Evolutionary conservation across 176 grass and related monocot genomes (phyloP), one percentile per base, ranked within the genome.

Genomic region (Elaeis guineensis): DNA sequence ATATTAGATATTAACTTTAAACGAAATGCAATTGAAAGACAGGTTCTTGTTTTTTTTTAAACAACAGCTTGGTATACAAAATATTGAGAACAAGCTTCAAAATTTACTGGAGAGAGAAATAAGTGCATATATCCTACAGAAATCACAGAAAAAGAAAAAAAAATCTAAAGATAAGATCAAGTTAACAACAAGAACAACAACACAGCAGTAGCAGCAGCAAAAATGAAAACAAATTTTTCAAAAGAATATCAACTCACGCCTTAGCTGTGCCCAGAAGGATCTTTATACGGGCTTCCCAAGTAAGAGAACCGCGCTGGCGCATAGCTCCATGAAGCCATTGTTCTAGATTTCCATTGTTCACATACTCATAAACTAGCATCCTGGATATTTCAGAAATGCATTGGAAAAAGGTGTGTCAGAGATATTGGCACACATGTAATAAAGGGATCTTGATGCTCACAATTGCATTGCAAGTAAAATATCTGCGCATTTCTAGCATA

Each of bases 291-390:
- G 82, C 82, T 76, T 71, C 82, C 87, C 87, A 90, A 58, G 76
- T 86, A 58, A 90, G 87, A 63, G 82, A 90, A 48, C 79, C 82
- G 28, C 2, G 65, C 19, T 86, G 87, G 32, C 76, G 85, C 82
- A 86, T 86, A 77, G 82, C 87, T 64, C 87, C 87, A 77, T 90
- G 87, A 86, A 90, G 82, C 87, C 87, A 90, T 57, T 90, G 87
- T 65, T 90, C 87, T 35, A 90, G 72, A 67, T 90, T 90, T 57
- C 87, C 87, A 49, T 80, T 90, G 53, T 90, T 90, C 53, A 90
- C 82, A 74, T 86, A 90, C 49, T 90, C 87, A 57, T 90, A 90
- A 54, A 90, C 87, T 49, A 90, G 79, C 80, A 90, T 90, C 79
- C 87, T 90, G 72, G 68, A 63, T 75, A 54, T 2, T 32, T 39